Conservation (phyloP, 345 rosid genomes). For the Draba incana region DNA sequence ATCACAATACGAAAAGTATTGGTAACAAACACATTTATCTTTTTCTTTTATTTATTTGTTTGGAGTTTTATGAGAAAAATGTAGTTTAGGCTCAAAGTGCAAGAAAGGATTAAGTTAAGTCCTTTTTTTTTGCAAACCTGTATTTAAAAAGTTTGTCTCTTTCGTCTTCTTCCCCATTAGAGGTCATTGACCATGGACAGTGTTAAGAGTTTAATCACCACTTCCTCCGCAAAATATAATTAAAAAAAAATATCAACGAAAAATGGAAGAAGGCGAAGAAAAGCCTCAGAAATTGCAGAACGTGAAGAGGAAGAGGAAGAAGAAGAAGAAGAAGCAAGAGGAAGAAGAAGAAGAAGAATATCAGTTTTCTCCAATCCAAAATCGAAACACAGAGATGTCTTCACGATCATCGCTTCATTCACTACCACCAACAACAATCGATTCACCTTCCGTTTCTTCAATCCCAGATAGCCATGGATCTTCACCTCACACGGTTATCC, state of each 20-base stretch:
- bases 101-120: background rate
- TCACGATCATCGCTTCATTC: constrained; percentile 40
- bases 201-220: constrained; percentile 23
- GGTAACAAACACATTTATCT: no score
- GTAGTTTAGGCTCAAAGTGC: background rate
- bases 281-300: constrained; percentile 15
- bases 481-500: constrained; percentile 44
- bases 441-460: constrained; percentile 47
- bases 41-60: no score
- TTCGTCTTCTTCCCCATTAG: constrained; percentile 37
- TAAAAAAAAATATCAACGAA: constrained; percentile 14
- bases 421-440: constrained; percentile 39
- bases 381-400: constrained; percentile 30
- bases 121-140: background rate
- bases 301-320: constrained; percentile 8
- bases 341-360: background rate
- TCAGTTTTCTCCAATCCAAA: background rate
- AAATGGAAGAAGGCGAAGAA: constrained; percentile 35
- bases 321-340: constrained; percentile 12
- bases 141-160: background rate
- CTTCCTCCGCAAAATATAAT: constrained; percentile 16
- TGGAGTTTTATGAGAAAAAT: background rate
- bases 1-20: no score
- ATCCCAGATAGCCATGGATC: constrained; percentile 50
- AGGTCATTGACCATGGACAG: constrained; percentile 26